These are phyloP conservation scores for Apophysomyces sp. DNA, from an alignment of 371 early-diverging fungal species.

Conservation along the genomic window DNA sequence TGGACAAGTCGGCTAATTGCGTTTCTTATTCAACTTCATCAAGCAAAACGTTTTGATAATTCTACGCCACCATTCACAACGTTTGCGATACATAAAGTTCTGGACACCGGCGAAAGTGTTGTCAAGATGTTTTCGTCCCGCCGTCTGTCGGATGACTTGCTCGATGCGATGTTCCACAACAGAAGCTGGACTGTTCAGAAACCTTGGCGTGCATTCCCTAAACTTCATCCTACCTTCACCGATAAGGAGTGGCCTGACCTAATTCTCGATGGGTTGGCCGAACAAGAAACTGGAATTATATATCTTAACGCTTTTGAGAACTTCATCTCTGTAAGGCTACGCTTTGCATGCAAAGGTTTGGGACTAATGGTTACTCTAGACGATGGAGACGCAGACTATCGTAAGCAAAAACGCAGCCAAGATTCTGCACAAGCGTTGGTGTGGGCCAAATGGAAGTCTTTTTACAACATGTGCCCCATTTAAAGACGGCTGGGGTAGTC, in stretches of 20 bases:
- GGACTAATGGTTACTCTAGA: constrained; percentile 22
- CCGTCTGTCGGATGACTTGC: constrained; percentile 31
- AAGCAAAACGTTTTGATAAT: constrained; percentile 27
- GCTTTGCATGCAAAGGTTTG: background rate
- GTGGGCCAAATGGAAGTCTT: constrained; percentile 9
- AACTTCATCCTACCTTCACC: constrained; percentile 36
- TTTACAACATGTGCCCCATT: constrained; percentile 24
- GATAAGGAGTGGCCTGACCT: constrained; percentile 19
- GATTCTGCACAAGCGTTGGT: constrained; percentile 51
- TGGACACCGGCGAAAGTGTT: constrained; percentile 52
- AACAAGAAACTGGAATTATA: constrained; percentile 43
- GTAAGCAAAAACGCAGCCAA: constrained; percentile 57
- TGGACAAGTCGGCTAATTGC: too few species aligned
- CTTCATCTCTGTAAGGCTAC: constrained; percentile 51
- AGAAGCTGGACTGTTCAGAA: constrained; percentile 58
- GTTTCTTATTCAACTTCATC: background rate
- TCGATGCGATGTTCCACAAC: constrained; percentile 45
- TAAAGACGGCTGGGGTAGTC: constrained; percentile 46
- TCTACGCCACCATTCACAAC: constrained; percentile 47
- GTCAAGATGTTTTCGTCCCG: constrained; percentile 59
- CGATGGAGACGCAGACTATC: constrained; percentile 70
- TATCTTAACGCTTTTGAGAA: constrained; percentile 64
- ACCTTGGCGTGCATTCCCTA: constrained; percentile 71
- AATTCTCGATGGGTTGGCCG: constrained; percentile 20
- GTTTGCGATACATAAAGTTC: constrained; percentile 38